Conservation (phyloP, 2,329 filamentous ascomycete genomes). For the Calonectria naviculata region DNA sequence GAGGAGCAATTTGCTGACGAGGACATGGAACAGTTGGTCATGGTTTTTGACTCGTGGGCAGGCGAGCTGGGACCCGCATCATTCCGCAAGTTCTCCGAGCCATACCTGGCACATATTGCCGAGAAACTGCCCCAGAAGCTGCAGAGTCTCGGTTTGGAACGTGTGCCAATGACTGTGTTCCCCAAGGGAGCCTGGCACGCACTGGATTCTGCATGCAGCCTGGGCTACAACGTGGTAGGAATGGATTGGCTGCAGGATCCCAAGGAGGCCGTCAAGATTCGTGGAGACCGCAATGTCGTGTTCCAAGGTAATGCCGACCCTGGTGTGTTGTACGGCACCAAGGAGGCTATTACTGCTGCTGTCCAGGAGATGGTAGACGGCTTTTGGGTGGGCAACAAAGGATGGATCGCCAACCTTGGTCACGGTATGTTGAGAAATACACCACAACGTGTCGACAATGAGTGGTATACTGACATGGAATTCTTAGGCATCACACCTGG, state of each 20-base stretch:
- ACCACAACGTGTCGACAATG: background rate
- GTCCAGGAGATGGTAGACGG: constrained; percentile 90
- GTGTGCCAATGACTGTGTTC: constrained; percentile 97
- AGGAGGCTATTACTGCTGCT: constrained; percentile 81
- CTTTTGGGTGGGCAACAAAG: constrained; percentile 82
- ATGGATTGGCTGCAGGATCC: constrained; percentile 96
- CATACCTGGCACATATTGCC: constrained; percentile 87
- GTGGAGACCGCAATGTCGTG: constrained; percentile 78
- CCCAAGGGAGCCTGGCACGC: constrained; percentile 98
- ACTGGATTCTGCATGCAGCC: constrained; percentile 85
- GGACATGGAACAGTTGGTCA: constrained; percentile 71
- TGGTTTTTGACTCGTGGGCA: constrained; percentile 99
- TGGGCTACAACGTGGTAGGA: constrained; percentile 93
- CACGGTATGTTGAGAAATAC: constrained; percentile 75
- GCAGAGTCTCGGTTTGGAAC: constrained; percentile 78
- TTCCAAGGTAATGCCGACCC: constrained; percentile 97
- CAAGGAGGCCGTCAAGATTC: constrained; percentile 82
- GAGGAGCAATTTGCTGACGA: background rate
- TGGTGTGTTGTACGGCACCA: constrained; percentile 88
- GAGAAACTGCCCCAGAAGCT: constrained; percentile 81
- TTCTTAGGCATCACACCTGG: constrained; percentile 86
- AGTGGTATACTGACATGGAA: constrained; percentile 20
- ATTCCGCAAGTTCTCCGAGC: constrained; percentile 87
- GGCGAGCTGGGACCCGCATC: constrained; percentile 88
- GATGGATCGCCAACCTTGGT: constrained; percentile 97